phyloP scores from a whole-genome alignment of 495 filamentous ascomycete genomes.

The Aspergillus wentii region DNA sequence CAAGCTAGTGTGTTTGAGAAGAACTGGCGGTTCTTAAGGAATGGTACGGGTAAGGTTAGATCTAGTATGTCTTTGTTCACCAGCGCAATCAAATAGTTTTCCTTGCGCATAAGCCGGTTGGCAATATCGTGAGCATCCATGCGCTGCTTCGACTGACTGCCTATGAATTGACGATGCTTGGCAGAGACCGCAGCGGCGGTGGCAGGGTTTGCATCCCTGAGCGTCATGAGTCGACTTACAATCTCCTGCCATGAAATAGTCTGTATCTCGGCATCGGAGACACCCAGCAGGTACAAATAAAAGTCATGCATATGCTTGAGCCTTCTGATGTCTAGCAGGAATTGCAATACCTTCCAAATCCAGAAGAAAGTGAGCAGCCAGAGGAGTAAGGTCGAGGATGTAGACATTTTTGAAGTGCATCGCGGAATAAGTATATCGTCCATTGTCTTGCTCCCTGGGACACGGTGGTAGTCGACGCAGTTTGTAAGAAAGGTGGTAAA shows the following conservation, averaged over 20 bases:
- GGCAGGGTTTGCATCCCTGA: slow-evolving; percentile 80
- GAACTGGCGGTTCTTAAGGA: slow-evolving; percentile 69
- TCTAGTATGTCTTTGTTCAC: slow-evolving; percentile 96
- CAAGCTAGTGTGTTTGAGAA: slow-evolving; percentile 82
- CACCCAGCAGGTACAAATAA: slow-evolving; percentile 76
- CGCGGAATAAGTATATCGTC: slow-evolving; percentile 73
- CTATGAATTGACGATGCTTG: slow-evolving; percentile 61
- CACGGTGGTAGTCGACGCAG: slow-evolving; percentile 76
- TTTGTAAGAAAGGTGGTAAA: slow-evolving; percentile 82
- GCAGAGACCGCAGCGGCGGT: slow-evolving; percentile 66
- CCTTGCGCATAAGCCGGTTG: slow-evolving; percentile 91
- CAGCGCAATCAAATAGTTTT: slow-evolving; percentile 93
- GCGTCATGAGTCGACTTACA: slow-evolving; percentile 79
- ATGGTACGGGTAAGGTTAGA: slow-evolving; percentile 78
- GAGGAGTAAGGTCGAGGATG: slow-evolving; percentile 67
- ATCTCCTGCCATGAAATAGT: slow-evolving; percentile 95
- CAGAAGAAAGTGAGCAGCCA: slow-evolving; percentile 90
- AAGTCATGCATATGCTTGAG: slow-evolving; percentile 82
- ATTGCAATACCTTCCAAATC: slow-evolving; percentile 72
- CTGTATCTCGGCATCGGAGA: slow-evolving; percentile 90
- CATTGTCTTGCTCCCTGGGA: slow-evolving; percentile 70
- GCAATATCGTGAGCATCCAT: slow-evolving; percentile 97
- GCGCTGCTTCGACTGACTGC: slow-evolving; percentile 86
- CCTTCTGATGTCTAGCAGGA: slow-evolving; percentile 67
- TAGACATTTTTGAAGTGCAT: slow-evolving; percentile 85